Percentiles rank a stretch among this genome's conserved stretches.
These are phyloP conservation scores for Parascedosporium putredinis DNA, from an alignment of 2,329 filamentous ascomycete species.

Conservation along the genomic window DNA sequence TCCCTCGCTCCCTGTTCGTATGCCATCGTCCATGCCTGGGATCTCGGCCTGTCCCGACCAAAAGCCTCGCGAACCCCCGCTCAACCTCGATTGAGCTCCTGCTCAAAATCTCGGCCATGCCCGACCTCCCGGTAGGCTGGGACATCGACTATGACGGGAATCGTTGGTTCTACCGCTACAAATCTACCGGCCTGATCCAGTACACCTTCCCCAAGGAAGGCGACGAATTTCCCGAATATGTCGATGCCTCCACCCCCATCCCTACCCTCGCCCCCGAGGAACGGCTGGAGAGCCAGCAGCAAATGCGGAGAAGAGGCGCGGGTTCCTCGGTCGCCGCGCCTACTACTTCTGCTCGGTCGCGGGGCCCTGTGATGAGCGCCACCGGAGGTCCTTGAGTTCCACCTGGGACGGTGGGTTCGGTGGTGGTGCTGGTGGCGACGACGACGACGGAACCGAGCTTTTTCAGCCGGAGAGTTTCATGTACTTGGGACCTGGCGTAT, in stretches of 20 bases:
- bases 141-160: slow-evolving; percentile 46
- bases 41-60: background rate
- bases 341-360: too few species aligned
- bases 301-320: slow-evolving; percentile 26
- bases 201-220: slow-evolving; percentile 46
- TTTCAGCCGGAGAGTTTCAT: slow-evolving; percentile 44
- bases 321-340: too few species aligned
- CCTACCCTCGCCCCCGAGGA: slow-evolving; percentile 40
- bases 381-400: slow-evolving; percentile 13
- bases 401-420: slow-evolving; percentile 14
- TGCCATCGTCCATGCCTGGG: background rate
- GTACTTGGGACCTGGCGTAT: slow-evolving; percentile 37
- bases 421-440: slow-evolving; percentile 20
- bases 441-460: slow-evolving; percentile 25
- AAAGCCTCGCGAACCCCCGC: background rate
- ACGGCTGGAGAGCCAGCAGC: slow-evolving; percentile 39
- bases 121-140: slow-evolving; percentile 41
- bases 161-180: slow-evolving; percentile 49
- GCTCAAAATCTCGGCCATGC: slow-evolving; percentile 2
- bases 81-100: background rate
- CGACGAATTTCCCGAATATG: slow-evolving; percentile 47
- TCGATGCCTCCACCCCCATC: slow-evolving; percentile 23
- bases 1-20: background rate
- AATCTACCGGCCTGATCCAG: slow-evolving; percentile 41
- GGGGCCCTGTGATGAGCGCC: slow-evolving; percentile 11